phyloP scores from a whole-genome alignment of 495 filamentous ascomycete genomes.

The Apiosordaria backusii region DNA sequence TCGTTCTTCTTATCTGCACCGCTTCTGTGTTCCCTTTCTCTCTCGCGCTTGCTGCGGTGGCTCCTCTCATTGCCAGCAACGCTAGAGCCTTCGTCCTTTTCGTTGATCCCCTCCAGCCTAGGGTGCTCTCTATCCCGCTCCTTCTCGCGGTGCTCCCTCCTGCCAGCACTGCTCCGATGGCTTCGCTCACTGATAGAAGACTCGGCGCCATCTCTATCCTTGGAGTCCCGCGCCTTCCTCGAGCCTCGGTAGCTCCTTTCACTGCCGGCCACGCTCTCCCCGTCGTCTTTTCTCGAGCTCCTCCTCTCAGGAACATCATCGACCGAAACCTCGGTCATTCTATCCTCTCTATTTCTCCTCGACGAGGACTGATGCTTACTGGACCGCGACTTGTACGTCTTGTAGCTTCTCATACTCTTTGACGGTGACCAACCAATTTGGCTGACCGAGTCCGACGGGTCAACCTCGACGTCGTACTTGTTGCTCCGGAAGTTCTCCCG shows the following conservation, averaged over 20 bases:
- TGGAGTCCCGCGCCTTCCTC: not conserved
- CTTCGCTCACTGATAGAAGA: not conserved
- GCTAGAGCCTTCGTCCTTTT: not conserved
- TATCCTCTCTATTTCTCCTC: slow-evolving; percentile 30
- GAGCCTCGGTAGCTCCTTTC: slow-evolving; percentile 17
- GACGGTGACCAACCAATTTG: slow-evolving; percentile 18
- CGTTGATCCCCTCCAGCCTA: not conserved
- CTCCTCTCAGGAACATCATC: slow-evolving; percentile 28
- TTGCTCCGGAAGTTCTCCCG: not conserved
- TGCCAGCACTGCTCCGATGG: slow-evolving; percentile 16
- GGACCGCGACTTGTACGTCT: slow-evolving; percentile 18
- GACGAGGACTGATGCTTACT: slow-evolving; percentile 25
- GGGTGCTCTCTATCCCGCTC: slow-evolving; percentile 2
- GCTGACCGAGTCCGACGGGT: slow-evolving; percentile 31
- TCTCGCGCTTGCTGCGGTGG: slow-evolving; percentile 7
- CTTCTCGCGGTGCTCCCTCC: slow-evolving; percentile 24
- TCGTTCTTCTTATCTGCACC: not conserved
- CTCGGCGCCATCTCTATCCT: slow-evolving; percentile 3
- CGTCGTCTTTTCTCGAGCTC: slow-evolving; percentile 12
- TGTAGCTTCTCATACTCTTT: slow-evolving; percentile 12
- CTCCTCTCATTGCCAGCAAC: slow-evolving; percentile 4
- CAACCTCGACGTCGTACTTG: slow-evolving; percentile 21
- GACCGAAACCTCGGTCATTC: slow-evolving; percentile 19
- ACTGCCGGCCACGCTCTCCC: slow-evolving; percentile 6
- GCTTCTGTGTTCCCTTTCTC: not conserved